Conservation (phyloP, 441 rosid genomes). For the Bocquillonia castaneifolia region DNA sequence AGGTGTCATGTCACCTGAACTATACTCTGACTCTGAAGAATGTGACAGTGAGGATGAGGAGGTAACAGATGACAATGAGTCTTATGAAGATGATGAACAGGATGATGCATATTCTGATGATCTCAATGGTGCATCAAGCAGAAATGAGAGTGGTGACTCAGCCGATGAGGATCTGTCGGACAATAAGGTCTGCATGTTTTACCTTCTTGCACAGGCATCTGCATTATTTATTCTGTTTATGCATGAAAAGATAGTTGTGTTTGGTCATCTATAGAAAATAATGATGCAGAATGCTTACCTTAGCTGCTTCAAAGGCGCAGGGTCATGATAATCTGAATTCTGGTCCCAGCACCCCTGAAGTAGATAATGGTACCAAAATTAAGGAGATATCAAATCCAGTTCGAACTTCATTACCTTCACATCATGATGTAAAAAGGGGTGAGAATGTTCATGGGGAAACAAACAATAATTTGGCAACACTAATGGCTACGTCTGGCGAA, state of each 20-base stretch:
- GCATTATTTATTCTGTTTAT: background rate
- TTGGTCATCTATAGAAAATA: background rate
- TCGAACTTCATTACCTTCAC: constrained; percentile 30
- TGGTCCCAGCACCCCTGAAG: constrained; percentile 38
- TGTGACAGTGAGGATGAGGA: constrained; percentile 82
- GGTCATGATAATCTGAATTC: constrained; percentile 32
- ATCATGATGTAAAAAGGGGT: constrained; percentile 25
- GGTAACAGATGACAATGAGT: constrained; percentile 78
- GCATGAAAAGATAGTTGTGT: constrained; percentile 6
- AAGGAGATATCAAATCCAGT: constrained; percentile 34
- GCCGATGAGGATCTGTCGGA: constrained; percentile 35
- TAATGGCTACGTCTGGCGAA: constrained; percentile 31
- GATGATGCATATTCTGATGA: constrained; percentile 51
- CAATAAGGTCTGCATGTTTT: constrained; percentile 39
- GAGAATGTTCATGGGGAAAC: constrained; percentile 32
- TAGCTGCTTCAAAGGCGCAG: constrained; percentile 41
- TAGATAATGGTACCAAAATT: constrained; percentile 24
- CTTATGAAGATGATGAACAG: constrained; percentile 58
- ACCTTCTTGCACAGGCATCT: constrained; percentile 7
- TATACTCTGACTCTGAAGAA: constrained; percentile 78
- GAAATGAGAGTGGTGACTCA: constrained; percentile 43
- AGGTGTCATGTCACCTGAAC: constrained; percentile 63
- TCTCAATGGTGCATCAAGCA: constrained; percentile 42
- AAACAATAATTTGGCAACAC: constrained; percentile 21
- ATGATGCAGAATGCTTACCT: constrained; percentile 6